A percentile compares a stretch with the other conserved stretches of the same genome.
These are phyloP conservation scores for Artemisia tridentata DNA, from an alignment of 129 eudicot genomes.

Conservation along the genomic window DNA sequence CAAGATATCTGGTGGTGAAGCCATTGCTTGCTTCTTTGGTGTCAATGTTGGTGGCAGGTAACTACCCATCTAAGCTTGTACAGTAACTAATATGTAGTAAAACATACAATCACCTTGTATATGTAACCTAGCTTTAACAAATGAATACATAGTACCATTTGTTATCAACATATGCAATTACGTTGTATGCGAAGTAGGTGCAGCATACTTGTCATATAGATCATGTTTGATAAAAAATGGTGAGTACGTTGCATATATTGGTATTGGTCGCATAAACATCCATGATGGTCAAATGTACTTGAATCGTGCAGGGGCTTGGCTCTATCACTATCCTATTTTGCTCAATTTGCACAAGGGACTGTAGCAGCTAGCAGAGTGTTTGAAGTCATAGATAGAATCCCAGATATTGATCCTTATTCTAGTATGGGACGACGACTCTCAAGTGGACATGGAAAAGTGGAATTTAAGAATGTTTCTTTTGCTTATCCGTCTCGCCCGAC, in stretches of 20 bases:
- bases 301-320: slow-evolving; percentile 64
- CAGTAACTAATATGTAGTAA: background rate
- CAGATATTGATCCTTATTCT: slow-evolving; percentile 73
- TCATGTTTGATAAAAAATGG: too few species aligned
- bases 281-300: background rate
- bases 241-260: background rate
- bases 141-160: background rate
- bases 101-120: background rate
- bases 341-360: slow-evolving; percentile 87
- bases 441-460: slow-evolving; percentile 56
- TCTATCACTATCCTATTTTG: slow-evolving; percentile 61
- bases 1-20: slow-evolving; percentile 61
- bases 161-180: background rate
- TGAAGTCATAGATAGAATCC: slow-evolving; percentile 69
- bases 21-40: slow-evolving; percentile 88
- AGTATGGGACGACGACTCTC: slow-evolving; percentile 60
- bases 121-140: background rate
- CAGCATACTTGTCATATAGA: too few species aligned
- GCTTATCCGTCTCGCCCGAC: slow-evolving; percentile 82
- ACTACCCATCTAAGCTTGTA: background rate
- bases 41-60: slow-evolving; percentile 91
- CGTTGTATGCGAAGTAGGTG: background rate
- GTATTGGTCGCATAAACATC: too few species aligned
- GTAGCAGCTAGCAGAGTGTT: slow-evolving; percentile 85
- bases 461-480: slow-evolving; percentile 55